Evolutionary conservation across 441 rosid species (phyloP).

Genomic region (Codiaeum variegatum): DNA sequence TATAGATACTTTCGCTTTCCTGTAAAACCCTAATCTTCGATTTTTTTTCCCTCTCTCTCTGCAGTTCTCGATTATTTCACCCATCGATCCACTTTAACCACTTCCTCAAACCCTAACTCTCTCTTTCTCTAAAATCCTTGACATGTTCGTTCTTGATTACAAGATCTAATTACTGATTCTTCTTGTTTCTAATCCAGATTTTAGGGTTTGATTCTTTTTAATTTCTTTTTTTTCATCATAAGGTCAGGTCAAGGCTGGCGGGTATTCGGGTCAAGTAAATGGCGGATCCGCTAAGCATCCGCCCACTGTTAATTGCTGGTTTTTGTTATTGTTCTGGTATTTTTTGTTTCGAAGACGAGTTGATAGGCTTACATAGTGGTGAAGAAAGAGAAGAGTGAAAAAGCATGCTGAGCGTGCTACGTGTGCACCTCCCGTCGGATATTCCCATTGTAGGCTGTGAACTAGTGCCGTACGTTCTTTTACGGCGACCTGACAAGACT

Average conservation of each 20-base stretch:
- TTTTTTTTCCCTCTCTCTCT: background rate
- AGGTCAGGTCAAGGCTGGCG: conserved; percentile 52
- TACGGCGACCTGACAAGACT: conserved; percentile 74
- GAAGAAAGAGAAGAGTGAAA: conserved; percentile 34
- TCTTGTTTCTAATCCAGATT: background rate
- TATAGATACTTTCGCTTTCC: background rate
- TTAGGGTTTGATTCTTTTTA: conserved; percentile 41
- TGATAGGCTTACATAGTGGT: conserved; percentile 32
- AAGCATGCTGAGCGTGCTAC: conserved; percentile 98
- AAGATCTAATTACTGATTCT: conserved; percentile 1
- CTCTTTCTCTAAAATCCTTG: conserved; percentile 8
- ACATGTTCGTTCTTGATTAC: background rate
- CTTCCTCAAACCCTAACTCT: conserved; percentile 3
- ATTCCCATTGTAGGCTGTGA: conserved; percentile 99
- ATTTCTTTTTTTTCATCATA: background rate
- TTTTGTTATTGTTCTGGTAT: background rate
- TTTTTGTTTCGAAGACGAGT: conserved; percentile 14
- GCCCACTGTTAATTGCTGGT: conserved; percentile 26
- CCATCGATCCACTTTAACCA: conserved; percentile 13
- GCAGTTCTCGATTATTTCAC: background rate
- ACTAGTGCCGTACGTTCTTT: conserved; percentile 86
- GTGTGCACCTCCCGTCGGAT: conserved; percentile 94
- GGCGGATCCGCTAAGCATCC: conserved; percentile 85
- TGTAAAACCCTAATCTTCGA: conserved; percentile 29
- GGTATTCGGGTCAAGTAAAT: conserved; percentile 52